Evolutionary conservation across 805 yeast genomes (phyloP).

Genomic region (Ogataea naganishii): DNA sequence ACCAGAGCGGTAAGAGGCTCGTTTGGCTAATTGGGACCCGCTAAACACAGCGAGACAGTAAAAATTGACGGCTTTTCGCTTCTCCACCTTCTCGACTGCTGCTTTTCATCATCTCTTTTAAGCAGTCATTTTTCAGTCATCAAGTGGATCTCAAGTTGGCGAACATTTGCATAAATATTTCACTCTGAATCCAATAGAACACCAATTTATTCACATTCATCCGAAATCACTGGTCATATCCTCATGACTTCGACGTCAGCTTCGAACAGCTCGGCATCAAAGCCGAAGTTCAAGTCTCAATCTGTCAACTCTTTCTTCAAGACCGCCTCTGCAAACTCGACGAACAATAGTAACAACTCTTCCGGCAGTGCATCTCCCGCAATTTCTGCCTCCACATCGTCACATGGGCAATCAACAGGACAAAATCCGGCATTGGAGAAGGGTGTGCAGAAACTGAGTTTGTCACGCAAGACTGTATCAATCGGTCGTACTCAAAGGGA

Average conservation of each 20-base stretch:
- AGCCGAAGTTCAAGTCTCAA: slow-evolving; percentile 18
- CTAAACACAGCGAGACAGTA: too few relatives aligned
- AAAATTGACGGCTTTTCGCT: too few relatives aligned
- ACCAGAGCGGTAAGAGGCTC: too few relatives aligned
- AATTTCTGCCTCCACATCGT: slow-evolving; percentile 1
- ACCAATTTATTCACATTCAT: too few relatives aligned
- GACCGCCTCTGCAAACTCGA: slow-evolving; percentile 7
- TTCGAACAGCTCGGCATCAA: slow-evolving; percentile 6
- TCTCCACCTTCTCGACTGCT: too few relatives aligned
- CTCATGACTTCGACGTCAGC: slow-evolving; percentile 3
- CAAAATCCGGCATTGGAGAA: slow-evolving; percentile 5
- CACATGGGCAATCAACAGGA: not conserved
- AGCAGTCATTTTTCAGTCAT: too few relatives aligned
- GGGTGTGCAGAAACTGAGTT: slow-evolving; percentile 7
- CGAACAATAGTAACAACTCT: slow-evolving; percentile 2
- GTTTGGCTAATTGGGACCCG: too few relatives aligned
- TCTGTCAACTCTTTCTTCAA: slow-evolving; percentile 19
- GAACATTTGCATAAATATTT: too few relatives aligned
- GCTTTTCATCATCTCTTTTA: too few relatives aligned
- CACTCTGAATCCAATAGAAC: too few relatives aligned
- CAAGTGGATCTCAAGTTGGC: too few relatives aligned
- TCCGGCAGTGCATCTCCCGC: slow-evolving; percentile 1
- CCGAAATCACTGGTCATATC: slow-evolving; percentile 1
- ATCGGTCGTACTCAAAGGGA: too few relatives aligned
- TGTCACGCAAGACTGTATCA: slow-evolving; percentile 7